These are phyloP conservation scores for Gracilaria gracilis DNA, from an alignment of 23 red algal genomes.

Conservation along the genomic window DNA sequence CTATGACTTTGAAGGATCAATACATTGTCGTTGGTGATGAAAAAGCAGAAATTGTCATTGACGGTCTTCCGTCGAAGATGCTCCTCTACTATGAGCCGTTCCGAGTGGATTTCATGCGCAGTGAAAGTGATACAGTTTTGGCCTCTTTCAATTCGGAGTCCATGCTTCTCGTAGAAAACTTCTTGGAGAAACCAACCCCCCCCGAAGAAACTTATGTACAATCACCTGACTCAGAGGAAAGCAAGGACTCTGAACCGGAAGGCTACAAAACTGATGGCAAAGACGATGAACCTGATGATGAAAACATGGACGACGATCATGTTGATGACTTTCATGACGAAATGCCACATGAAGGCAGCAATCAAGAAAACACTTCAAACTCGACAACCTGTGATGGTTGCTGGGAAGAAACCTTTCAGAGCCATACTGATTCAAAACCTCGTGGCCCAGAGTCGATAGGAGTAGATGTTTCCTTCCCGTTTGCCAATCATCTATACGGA, in stretches of 20 bases:
- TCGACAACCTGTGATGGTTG: slow-evolving; percentile 64
- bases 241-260: slow-evolving; percentile 12
- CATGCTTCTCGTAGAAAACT: slow-evolving; percentile 50
- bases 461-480: slow-evolving; percentile 88
- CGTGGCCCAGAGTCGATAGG: slow-evolving; percentile 83
- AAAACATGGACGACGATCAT: background rate
- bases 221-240: slow-evolving; percentile 15
- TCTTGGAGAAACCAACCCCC: slow-evolving; percentile 33
- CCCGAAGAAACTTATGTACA: background rate
- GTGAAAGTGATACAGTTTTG: slow-evolving; percentile 1
- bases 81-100: slow-evolving; percentile 35
- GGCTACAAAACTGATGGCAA: background rate
- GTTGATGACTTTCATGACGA: background rate
- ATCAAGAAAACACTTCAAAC: background rate
- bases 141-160: slow-evolving; percentile 34
- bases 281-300: background rate
- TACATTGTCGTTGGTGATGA: slow-evolving; percentile 6
- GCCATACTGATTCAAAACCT: slow-evolving; percentile 69
- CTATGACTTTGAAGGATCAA: background rate
- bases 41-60: slow-evolving; percentile 18
- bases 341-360: background rate
- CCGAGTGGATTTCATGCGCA: slow-evolving; percentile 15
- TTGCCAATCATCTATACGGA: slow-evolving; percentile 75
- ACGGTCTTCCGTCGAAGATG: slow-evolving; percentile 23
- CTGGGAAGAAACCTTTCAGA: slow-evolving; percentile 61